Evolutionary conservation across 495 filamentous ascomycete genomes (phyloP), one percentile per base, ranked within the genome.

Genomic region (Cenococcum geophilum): DNA sequence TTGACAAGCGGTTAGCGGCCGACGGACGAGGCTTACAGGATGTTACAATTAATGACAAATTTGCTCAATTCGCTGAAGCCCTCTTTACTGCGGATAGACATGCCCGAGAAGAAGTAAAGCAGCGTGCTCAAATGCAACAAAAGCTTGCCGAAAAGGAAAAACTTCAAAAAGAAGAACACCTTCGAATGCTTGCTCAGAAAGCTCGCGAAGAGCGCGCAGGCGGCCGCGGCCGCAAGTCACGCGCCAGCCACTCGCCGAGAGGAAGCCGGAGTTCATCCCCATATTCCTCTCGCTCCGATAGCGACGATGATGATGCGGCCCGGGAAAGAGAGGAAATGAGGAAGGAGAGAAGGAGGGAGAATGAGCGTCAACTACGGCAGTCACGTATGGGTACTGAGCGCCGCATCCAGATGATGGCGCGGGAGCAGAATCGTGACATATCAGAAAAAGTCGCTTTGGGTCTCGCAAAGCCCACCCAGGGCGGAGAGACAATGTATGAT

Each of bases 41-140:
- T 75, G 88, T 96, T 36, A 86, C 91, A 22, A 97, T 99, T 71
- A 99, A 97, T 75, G 93, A 99, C 77, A 99, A 97, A 69, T 97
- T 97, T 70, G 92, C 93, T 20, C 89, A 93, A 72, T 96, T 99
- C 73, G 86, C 91, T 0, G 93, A 99, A 76, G 90, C 92, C 0
- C 76, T 99, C 25, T 91, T 92, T 70, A 93, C 91, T 58, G 93
- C 93, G 23, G 93, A 99, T 72, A 78, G 93, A 34, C 95, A 97
- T 72, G 92, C 95, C 8, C 80, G 93, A 65, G 93, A 97, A 70
- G 93, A 99, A 74, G 93, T 99, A 54, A 85, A 89, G 64, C 89
- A 95, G 72, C 83, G 93, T 57, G 87, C 89, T 9, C 79, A 88
- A 64, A 97, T 99, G 92, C 95, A 99, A 71, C 92, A 97, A 75